Evolutionary conservation across 257 asterid genomes (phyloP).

Genomic region (Dorcoceras hygrometricum): DNA sequence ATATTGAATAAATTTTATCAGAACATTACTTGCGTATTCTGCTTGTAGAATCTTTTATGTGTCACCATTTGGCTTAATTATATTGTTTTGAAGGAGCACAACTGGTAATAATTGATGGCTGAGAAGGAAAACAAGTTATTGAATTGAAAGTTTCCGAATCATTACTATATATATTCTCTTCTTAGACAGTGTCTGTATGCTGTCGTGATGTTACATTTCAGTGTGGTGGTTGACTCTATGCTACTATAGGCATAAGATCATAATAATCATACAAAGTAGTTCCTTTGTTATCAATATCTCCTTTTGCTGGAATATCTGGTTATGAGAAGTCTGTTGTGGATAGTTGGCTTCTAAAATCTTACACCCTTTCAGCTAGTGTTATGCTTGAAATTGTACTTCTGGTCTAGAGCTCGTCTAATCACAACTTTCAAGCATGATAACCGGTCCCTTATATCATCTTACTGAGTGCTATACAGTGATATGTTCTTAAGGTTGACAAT

Average conservation of each 20-base stretch:
- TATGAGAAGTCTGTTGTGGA: constrained; percentile 12
- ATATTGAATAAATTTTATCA: constrained; percentile 1
- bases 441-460: constrained; percentile 5
- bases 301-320: constrained; percentile 13
- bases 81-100: constrained; percentile 15
- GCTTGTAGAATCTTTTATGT: neutral
- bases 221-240: constrained; percentile 10
- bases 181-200: constrained; percentile 5
- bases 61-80: constrained; percentile 8
- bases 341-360: constrained; percentile 5
- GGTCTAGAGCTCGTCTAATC: too few relatives aligned
- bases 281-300: neutral
- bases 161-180: constrained; percentile 17
- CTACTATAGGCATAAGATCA: constrained; percentile 15
- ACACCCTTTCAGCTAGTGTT: neutral
- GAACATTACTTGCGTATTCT: neutral
- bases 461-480: constrained; percentile 4
- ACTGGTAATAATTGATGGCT: constrained; percentile 22
- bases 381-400: neutral
- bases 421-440: too few relatives aligned
- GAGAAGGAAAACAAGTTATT: constrained; percentile 7
- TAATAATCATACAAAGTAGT: constrained; percentile 13
- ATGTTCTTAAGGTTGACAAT: constrained; percentile 10
- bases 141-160: constrained; percentile 19
- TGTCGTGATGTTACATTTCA: constrained; percentile 22